Evolutionary conservation across 2,329 filamentous ascomycete species (phyloP).

Genomic region (Alternaria sp.): DNA sequence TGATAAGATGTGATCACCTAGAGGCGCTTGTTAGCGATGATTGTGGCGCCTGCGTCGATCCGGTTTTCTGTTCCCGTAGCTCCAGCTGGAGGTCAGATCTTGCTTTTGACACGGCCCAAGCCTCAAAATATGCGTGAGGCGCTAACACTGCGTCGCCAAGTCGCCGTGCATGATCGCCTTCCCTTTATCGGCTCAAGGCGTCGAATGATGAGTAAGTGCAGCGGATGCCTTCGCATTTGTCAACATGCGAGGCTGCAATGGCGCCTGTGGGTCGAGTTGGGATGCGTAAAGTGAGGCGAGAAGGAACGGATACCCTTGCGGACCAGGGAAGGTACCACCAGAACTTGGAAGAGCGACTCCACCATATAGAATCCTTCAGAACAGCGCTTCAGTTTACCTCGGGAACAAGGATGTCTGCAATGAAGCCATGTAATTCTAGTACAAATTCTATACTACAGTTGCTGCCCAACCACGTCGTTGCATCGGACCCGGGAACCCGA

Average conservation of each 20-base stretch:
- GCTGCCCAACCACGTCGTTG: slow-evolving; percentile 27
- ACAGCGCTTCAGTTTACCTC: neutral
- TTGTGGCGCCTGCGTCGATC: slow-evolving; percentile 15
- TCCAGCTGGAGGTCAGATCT: slow-evolving; percentile 12
- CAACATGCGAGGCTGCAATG: slow-evolving; percentile 22
- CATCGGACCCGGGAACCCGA: slow-evolving; percentile 14
- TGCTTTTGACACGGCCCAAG: slow-evolving; percentile 11
- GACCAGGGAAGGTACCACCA: neutral
- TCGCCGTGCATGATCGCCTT: slow-evolving; percentile 8
- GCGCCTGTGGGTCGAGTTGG: slow-evolving; percentile 5
- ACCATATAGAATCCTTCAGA: slow-evolving; percentile 9
- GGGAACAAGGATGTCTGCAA: slow-evolving; percentile 10
- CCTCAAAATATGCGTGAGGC: slow-evolving; percentile 9
- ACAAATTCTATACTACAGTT: slow-evolving; percentile 29
- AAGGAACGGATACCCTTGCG: slow-evolving; percentile 15
- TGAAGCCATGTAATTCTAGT: slow-evolving; percentile 27
- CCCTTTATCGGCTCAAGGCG: slow-evolving; percentile 6
- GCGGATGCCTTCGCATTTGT: slow-evolving; percentile 5
- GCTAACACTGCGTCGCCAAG: slow-evolving; percentile 7
- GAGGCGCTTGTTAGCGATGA: slow-evolving; percentile 5
- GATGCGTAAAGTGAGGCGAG: slow-evolving; percentile 21
- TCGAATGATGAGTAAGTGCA: neutral
- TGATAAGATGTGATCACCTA: slow-evolving; percentile 17
- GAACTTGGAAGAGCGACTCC: slow-evolving; percentile 9
- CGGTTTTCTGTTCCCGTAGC: slow-evolving; percentile 12